Evolutionary conservation across 1,139 yeast genomes (phyloP), one percentile per base, ranked within the genome.

Genomic region (Geotrichum australiense): DNA sequence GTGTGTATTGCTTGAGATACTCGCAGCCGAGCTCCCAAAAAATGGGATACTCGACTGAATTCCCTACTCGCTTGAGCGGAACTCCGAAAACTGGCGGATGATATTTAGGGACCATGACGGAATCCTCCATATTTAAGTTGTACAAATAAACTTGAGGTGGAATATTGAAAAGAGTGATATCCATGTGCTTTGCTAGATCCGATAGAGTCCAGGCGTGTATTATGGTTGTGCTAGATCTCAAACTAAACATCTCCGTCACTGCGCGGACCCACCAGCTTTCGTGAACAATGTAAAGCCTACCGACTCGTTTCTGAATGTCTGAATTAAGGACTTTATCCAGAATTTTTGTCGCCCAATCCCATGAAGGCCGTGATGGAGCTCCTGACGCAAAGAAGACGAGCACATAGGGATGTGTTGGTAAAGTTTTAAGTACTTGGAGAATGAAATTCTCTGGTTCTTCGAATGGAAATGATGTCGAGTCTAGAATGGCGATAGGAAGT

Each of bases 181-280:
- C 96, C 15, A 87, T 65, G 49, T 71, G 63, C 37, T 70, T 68
- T 4, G 89, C 76, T 45, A 91, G 67, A 32, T 74, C 79, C 10
- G 82, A 68, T 23, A 91, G 62, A 40, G 74, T 71, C 7, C 70
- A 68, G 48, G 85, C 75, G 50, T 74, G 73, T 11, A 71, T 59
- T 14, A 75, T 63, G 35, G 66, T 64, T 39, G 59, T 56, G 33
- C 61, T 53, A n/a, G 19, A 7, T 50, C 70, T 66, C 49, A 73
- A 68, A 45, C 72, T 62, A 47, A 85, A 65, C 41, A 86, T 74
- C 46, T 85, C 91, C 16, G 85, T 74, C 27, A 87, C 72, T 0
- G 95, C 81, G 53, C 87, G 76, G 14, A 86, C 75, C 65, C 91
- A 76, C 91, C 96, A 87, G 41, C 85, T 81, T 54, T 89, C 96